Evolutionary conservation across 768 basidiomycete species (phyloP), one percentile per base, ranked within the genome.

Genomic region (Boletus sp.): DNA sequence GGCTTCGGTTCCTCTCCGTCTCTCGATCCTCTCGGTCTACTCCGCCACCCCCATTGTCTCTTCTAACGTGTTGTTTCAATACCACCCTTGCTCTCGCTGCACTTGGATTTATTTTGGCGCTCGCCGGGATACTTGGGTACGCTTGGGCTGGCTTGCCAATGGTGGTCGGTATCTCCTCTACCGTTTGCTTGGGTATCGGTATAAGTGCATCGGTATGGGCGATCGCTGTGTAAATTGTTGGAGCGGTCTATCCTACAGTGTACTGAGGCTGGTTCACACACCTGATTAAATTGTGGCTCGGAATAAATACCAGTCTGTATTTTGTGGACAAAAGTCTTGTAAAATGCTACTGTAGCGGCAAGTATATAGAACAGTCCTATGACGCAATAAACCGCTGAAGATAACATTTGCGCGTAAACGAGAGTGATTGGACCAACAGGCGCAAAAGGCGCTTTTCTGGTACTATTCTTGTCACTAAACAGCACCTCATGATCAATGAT

Each of bases 101-200:
- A 15, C 33, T 29, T 11, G 71, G 71, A 2, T 73, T 73, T 40
- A 36, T 62, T 28, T 50, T 67, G 46, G 67, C 62, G 8, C 32
- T 73, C 35, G 53, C 55, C 8, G 72, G 72, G 11, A 65, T 72
- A 51, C 59, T 68, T 17, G 14, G 56, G 7, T 72, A 64, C 48
- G n/a, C 57, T 41, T 72, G 71, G 71, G 44, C 47, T 46, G 67
- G 62, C 29, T 52, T 72, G 47, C 57, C 60, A 7, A 28, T 37
- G 29, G n/a, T 50, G 1, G 71, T 72, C 35, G 68, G 72, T 39
- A 61, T 73, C 17, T 68, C 65, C 7, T 54, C 71, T 24, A 71
- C 69, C 0, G 37, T 62, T 6, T 72, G 68, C 56, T 50, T 72
- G 18, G 66, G 65, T 7, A 12, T 70, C 11, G 55, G 61, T 18